phyloP scores from a whole-genome alignment of 2,329 filamentous ascomycete species.

The Alternaria conjuncta region DNA sequence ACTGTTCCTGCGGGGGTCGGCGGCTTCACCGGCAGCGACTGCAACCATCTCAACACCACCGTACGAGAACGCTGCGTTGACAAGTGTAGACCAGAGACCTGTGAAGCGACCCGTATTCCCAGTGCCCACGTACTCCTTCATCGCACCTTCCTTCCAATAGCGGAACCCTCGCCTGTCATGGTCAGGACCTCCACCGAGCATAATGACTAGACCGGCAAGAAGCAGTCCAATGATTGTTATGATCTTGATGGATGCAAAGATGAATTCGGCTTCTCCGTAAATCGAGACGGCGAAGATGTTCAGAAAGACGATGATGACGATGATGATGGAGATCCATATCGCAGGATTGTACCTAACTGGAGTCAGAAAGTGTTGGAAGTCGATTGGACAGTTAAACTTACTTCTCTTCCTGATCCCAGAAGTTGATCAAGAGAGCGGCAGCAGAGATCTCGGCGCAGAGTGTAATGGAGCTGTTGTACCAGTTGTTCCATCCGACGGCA shows the following conservation, averaged over 20 bases:
- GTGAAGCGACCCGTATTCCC: conserved; percentile 68
- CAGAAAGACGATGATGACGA: conserved; percentile 41
- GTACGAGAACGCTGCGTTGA: conserved; percentile 58
- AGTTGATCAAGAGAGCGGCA: conserved; percentile 41
- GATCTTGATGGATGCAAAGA: conserved; percentile 59
- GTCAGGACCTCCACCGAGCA: conserved; percentile 46
- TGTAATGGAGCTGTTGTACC: conserved; percentile 45
- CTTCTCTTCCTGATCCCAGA: conserved; percentile 42
- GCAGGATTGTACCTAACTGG: conserved; percentile 19
- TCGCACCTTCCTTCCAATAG: conserved; percentile 71
- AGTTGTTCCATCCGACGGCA: conserved; percentile 32
- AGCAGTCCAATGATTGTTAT: conserved; percentile 45
- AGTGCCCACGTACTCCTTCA: conserved; percentile 56
- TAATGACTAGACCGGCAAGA: conserved; percentile 39
- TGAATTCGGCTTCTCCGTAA: conserved; percentile 56
- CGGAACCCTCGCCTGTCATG: conserved; percentile 61
- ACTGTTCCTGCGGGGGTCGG: conserved; percentile 46
- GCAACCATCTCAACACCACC: conserved; percentile 48
- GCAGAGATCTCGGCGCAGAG: conserved; percentile 48
- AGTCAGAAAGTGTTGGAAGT: background rate
- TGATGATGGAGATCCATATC: conserved; percentile 46
- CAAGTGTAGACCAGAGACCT: conserved; percentile 62
- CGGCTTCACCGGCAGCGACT: conserved; percentile 47
- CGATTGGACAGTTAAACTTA: background rate
- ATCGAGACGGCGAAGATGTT: conserved; percentile 48